These are phyloP conservation scores for Citrus hindsii DNA, from an alignment of 345 rosid genomes.

Conservation along the genomic window DNA sequence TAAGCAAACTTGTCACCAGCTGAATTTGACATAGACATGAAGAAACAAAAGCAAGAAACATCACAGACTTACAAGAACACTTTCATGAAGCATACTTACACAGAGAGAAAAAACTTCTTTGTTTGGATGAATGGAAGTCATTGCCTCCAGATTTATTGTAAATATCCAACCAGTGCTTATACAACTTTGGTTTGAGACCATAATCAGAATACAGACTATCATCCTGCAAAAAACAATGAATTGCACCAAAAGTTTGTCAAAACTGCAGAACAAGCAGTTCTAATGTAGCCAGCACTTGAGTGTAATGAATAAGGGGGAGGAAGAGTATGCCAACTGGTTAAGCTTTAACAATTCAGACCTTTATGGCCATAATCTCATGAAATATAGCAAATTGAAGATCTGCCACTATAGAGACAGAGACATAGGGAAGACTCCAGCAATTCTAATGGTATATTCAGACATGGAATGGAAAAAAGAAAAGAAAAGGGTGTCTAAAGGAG, in stretches of 20 bases:
- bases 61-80: neutral
- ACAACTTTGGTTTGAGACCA: conserved; percentile 68
- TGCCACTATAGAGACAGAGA: neutral
- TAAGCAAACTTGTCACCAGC: neutral
- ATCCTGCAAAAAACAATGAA: conserved; percentile 41
- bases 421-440: neutral
- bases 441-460: neutral
- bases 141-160: conserved; percentile 54
- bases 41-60: neutral
- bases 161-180: conserved; percentile 71
- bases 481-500: neutral
- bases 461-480: no score
- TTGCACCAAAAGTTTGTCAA: neutral
- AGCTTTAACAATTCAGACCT: neutral
- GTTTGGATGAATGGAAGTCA: conserved; percentile 64
- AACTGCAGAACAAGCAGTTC: neutral
- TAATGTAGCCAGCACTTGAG: conserved; percentile 1
- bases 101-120: conserved; percentile 69
- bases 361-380: neutral
- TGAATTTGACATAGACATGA: neutral
- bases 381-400: neutral
- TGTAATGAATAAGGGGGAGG: neutral
- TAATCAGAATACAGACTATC: conserved; percentile 29
- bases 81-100: conserved; percentile 49
- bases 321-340: neutral